Base-by-base conservation (phyloP, 2,329 filamentous ascomycete species). In the Xylaria sp. region DNA sequence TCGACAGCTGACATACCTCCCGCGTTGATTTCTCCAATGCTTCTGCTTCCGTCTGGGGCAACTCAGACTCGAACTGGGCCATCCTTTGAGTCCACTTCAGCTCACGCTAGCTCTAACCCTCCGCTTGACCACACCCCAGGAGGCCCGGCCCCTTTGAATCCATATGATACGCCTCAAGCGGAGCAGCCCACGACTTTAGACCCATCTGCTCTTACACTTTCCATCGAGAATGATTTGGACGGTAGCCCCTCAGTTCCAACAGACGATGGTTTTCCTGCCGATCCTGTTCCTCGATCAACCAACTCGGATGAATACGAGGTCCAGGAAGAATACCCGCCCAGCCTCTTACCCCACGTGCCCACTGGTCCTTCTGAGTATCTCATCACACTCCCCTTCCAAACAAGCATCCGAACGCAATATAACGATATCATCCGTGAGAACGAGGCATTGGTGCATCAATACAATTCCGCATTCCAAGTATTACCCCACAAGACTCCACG, bases 381-480 rank as follows among this genome's bases (percentile, higher is more conserved):
- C 3, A 78, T 91, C 37, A 89, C 88, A 0, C 78, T 91, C 0
- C 86, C 88, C 0, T 84, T 90, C 70, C 84, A 86, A 18, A 81
- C 86, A 16, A 86, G 83, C 60, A 80, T 82, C 9, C 83, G 88
- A 18, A 82, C 84, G 2, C 79, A 84, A 18, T 90, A 90, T 69
- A 79, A 85, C 44, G 82, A 85, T 35, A 81, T 82, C 1, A 79
- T 90, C 21, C 75, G 80, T 12, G 79, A 83, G 16, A 82, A 81
- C 66, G 71, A 75, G 6, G 78, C 82, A 1, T 82, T 87, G 27
- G 73, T 78, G n/a, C 78, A 82, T 18, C 78, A 80, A 0, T 89
- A 87, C 69, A 82, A 80, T 42, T 69, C 76, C 1, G 75, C 78
- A 1, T 85, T 88, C 62, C 81, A 75, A 21, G 77, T 77, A 3